These are phyloP conservation scores for Aspergillus amoenus DNA, from an alignment of 2,329 filamentous ascomycete species.

Conservation along the genomic window DNA sequence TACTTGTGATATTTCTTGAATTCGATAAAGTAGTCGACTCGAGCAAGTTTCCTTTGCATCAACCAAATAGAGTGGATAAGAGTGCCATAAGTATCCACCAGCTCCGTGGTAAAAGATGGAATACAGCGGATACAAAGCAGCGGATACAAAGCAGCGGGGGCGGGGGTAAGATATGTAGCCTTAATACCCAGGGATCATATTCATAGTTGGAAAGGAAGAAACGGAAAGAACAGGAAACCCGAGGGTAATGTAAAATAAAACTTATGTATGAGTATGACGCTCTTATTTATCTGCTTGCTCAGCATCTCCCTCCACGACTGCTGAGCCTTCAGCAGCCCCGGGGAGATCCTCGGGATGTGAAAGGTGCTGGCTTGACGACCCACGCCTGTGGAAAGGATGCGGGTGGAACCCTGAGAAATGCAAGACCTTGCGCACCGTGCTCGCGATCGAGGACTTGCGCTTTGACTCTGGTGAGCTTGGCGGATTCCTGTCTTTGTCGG, in stretches of 20 bases:
- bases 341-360: constrained; percentile 6
- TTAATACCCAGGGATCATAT: not conserved
- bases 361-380: constrained; percentile 26
- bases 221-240: not conserved
- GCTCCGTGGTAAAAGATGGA: not conserved
- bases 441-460: constrained; percentile 37
- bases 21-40: not conserved
- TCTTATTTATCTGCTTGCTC: not conserved
- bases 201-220: not conserved
- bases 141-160: too few relatives aligned
- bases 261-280: not conserved
- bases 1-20: not conserved
- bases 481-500: constrained; percentile 10
- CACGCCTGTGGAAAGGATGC: constrained; percentile 40
- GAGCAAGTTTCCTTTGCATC: not conserved
- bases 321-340: not conserved
- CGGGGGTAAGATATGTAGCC: not conserved
- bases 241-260: not conserved
- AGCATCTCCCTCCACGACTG: not conserved
- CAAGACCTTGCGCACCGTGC: constrained; percentile 42
- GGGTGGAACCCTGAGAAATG: constrained; percentile 34
- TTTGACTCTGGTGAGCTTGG: constrained; percentile 24
- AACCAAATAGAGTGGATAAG: not conserved
- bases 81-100: not conserved
- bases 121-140: not conserved